Base-by-base conservation (phyloP, 441 rosid species). In the California macrophylla region DNA sequence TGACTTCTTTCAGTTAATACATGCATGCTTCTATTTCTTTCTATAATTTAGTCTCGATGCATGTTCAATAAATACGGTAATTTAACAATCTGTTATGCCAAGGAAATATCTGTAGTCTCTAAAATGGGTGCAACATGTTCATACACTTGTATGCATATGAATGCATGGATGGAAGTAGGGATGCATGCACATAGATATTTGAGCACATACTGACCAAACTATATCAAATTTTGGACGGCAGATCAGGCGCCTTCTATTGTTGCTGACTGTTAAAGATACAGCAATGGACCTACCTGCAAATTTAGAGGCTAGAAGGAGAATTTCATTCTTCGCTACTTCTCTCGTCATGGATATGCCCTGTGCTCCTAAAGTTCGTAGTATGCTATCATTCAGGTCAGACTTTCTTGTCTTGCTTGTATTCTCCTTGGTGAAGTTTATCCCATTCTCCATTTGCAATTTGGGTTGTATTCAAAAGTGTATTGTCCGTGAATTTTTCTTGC, bases 241-340 rank as follows among this genome's bases (percentile, higher is more conserved):
- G 99, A 82, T 90, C 73, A 85, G 84, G 76, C 93, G 97, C 67
- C 80, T 90, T 74, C 87, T 82, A 69, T 82, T 90, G 80, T 74
- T 95, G 85, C 84, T 94, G 76, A 85, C 90, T 12, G 77, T 86
- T 80, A 87, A 81, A 85, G 99, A 94, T 76, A 83, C 83, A 77
- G 97, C 97, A 70, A 84, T 90, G 92, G 98, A 92, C 77, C 76
- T 94, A 76, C 99, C 99, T 67, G 82, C 79, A 32, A 94, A 94
- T 76, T 71, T 94, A 73, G 98, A 94, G 60, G 99, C 98, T 76
- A 84, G 85, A 38, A 85, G 98, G 68, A 94, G 98, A 62, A 78
- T 94, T 71, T 92, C 96, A 61, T 94, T 92, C 85, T 94, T 92
- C 78, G 98, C 97, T 68, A 92, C 99, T 74, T 94, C 99, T 28